phyloP scores from a whole-genome alignment of 1,284 basidiomycete species.

The Tylopilus sp. region DNA sequence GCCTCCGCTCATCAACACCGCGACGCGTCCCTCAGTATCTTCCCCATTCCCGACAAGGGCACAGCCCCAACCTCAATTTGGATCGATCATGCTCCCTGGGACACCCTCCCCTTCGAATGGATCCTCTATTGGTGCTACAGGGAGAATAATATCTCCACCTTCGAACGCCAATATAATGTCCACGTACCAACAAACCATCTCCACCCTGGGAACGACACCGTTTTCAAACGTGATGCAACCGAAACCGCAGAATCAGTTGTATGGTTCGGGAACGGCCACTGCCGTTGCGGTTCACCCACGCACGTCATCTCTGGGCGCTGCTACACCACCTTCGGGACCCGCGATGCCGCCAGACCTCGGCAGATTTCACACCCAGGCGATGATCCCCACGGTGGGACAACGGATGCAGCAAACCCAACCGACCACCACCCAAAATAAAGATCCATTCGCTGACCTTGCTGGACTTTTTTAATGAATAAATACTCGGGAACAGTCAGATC shows the following conservation, averaged over 20 bases:
- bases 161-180: constrained; percentile 5
- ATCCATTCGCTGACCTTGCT: constrained; percentile 78
- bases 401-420: constrained; percentile 14
- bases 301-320: constrained; percentile 11
- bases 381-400: constrained; percentile 14
- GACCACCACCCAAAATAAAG: constrained; percentile 48
- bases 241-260: constrained; percentile 14
- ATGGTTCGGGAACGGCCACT: constrained; percentile 17
- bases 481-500: background rate
- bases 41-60: constrained; percentile 16
- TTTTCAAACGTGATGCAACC: constrained; percentile 18
- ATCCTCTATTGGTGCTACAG: constrained; percentile 16
- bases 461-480: constrained; percentile 57
- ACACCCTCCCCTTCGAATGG: constrained; percentile 38
- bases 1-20: constrained; percentile 23
- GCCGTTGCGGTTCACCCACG: constrained; percentile 2
- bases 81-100: constrained; percentile 50
- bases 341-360: constrained; percentile 12
- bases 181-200: constrained; percentile 3
- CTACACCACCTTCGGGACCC: constrained; percentile 19
- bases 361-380: constrained; percentile 18
- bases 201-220: constrained; percentile 7
- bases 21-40: constrained; percentile 18
- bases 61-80: constrained; percentile 34
- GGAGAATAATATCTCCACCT: constrained; percentile 19